phyloP scores from a whole-genome alignment of 495 filamentous ascomycete species.

The Cairneyella variabilis region DNA sequence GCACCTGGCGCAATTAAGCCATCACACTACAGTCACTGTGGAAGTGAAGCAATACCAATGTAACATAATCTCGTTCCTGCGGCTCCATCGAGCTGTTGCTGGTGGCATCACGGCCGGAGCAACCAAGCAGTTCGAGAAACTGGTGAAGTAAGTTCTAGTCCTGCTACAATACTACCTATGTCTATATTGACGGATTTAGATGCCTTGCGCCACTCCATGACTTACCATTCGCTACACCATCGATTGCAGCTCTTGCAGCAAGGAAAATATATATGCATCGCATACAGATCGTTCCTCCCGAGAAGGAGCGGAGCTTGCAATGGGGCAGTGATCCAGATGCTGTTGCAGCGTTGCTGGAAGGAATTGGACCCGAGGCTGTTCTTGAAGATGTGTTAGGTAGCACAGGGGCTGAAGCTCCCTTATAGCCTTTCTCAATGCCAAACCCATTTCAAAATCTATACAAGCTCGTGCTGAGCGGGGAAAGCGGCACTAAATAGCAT shows the following conservation, averaged over 20 bases:
- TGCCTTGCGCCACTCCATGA: constrained; percentile 81
- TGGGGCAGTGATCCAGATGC: constrained; percentile 81
- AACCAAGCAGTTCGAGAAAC: constrained; percentile 67
- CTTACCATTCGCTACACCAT: constrained; percentile 76
- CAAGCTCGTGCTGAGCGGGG: too few relatives aligned
- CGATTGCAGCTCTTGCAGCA: constrained; percentile 77
- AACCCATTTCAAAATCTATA: neutral
- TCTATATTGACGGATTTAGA: constrained; percentile 26
- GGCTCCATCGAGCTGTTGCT: constrained; percentile 77
- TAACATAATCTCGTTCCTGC: constrained; percentile 80
- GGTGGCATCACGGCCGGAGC: constrained; percentile 74
- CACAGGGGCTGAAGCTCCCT: constrained; percentile 21
- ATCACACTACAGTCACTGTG: constrained; percentile 29
- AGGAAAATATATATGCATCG: constrained; percentile 87
- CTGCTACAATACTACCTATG: neutral
- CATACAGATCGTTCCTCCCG: constrained; percentile 61
- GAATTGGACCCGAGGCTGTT: constrained; percentile 69
- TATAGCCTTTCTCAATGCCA: constrained; percentile 17
- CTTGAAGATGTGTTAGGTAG: constrained; percentile 75
- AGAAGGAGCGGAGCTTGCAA: constrained; percentile 81
- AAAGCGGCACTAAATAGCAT: neutral
- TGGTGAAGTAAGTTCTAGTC: constrained; percentile 49
- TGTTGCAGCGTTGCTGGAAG: constrained; percentile 60
- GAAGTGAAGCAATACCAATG: constrained; percentile 78
- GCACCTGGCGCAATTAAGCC: constrained; percentile 12